A percentile compares a stretch with the other conserved stretches of the same genome.
Conservation (phyloP, 768 basidiomycete species). For the Hygrocybe coccinea region DNA sequence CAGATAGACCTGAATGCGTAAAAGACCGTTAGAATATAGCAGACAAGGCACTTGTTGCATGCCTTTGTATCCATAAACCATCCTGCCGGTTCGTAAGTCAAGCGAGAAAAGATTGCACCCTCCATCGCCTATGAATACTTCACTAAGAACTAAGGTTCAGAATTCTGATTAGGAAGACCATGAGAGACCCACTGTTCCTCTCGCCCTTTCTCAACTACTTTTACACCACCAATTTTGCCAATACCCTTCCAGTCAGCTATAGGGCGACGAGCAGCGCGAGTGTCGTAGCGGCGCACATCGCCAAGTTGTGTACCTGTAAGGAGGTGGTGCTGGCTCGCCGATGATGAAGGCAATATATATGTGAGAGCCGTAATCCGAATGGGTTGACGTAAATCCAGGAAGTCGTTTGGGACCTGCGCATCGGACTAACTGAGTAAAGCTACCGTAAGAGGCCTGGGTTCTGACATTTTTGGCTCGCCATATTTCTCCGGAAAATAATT, state of each 20-base stretch:
- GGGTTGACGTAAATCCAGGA: constrained; percentile 69
- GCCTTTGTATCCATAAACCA: constrained; percentile 69
- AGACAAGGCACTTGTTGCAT: background rate
- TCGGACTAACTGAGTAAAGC: background rate
- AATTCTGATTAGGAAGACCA: background rate
- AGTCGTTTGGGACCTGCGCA: constrained; percentile 64
- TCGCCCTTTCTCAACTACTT: constrained; percentile 51
- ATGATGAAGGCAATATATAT: constrained; percentile 44
- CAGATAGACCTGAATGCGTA: constrained; percentile 53
- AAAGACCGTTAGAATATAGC: background rate
- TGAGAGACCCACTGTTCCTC: constrained; percentile 54
- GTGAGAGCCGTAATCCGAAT: constrained; percentile 68
- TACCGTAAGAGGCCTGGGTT: background rate
- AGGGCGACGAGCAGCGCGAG: constrained; percentile 61
- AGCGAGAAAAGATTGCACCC: constrained; percentile 59
- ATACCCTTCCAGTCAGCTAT: constrained; percentile 61
- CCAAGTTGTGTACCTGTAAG: constrained; percentile 72
- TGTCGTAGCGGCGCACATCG: constrained; percentile 73
- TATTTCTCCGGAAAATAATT: constrained; percentile 64
- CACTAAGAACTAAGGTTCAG: constrained; percentile 37
- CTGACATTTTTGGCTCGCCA: constrained; percentile 83
- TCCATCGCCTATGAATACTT: constrained; percentile 65
- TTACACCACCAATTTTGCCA: constrained; percentile 58
- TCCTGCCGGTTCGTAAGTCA: constrained; percentile 63
- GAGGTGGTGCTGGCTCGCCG: constrained; percentile 42